Percentiles rank a stretch among this genome's conserved stretches.
Conservation (phyloP, 2,329 filamentous ascomycete species). For the Penicillium paneum region DNA sequence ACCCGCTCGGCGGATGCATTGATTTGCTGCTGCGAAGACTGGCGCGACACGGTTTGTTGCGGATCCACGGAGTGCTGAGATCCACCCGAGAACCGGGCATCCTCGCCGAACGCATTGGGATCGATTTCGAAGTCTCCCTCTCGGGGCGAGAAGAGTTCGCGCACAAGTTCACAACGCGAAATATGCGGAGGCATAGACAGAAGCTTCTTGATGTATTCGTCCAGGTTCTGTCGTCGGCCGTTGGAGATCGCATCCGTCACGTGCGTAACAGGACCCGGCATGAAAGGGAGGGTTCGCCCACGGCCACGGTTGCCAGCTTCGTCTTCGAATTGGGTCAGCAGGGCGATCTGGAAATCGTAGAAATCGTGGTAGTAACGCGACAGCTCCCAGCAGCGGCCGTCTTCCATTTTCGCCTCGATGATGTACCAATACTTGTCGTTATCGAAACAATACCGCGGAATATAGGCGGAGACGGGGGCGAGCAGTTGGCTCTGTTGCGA, state of each 20-base stretch:
- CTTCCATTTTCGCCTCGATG: conserved; percentile 85
- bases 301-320: conserved; percentile 85
- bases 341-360: conserved; percentile 95
- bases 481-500: conserved; percentile 53
- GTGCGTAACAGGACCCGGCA: conserved; percentile 96
- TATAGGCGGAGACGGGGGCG: conserved; percentile 76
- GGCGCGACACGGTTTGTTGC: conserved; percentile 58
- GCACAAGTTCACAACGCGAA: conserved; percentile 75
- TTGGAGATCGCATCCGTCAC: conserved; percentile 98
- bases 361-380: conserved; percentile 97
- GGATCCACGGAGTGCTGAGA: conserved; percentile 67
- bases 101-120: conserved; percentile 60
- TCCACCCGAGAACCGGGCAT: conserved; percentile 70
- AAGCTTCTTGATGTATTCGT: conserved; percentile 92
- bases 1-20: conserved; percentile 47
- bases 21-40: conserved; percentile 64
- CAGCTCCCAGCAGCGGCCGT: conserved; percentile 87
- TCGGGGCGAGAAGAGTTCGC: conserved; percentile 84
- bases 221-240: conserved; percentile 83
- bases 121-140: conserved; percentile 94
- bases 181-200: conserved; percentile 81
- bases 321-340: conserved; percentile 84
- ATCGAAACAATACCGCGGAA: conserved; percentile 90
- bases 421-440: conserved; percentile 99
- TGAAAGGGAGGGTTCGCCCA: conserved; percentile 84